A percentile compares a stretch with the other conserved stretches of the same genome.
phyloP scores from a whole-genome alignment of 2,329 filamentous ascomycete species.

The Fusarium mexicanum region DNA sequence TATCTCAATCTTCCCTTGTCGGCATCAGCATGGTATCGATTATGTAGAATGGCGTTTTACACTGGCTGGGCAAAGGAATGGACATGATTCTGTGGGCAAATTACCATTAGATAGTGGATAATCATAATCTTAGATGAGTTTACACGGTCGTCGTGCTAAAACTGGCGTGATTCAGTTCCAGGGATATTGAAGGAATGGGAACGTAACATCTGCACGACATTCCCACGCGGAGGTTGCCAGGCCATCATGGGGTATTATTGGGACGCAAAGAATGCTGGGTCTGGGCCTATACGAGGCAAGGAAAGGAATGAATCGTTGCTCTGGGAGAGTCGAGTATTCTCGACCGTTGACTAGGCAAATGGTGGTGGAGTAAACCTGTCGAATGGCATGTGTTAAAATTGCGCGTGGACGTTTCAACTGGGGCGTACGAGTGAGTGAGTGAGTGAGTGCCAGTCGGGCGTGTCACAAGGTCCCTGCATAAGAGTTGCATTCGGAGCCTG shows the following conservation, averaged over 20 bases:
- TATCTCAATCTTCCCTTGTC: not conserved
- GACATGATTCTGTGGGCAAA: conserved; percentile 13
- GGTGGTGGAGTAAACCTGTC: not conserved
- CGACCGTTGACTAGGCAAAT: not conserved
- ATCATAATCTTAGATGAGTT: conserved; percentile 32
- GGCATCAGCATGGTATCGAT: conserved; percentile 11
- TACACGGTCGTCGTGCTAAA: not conserved
- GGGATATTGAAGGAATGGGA: not conserved
- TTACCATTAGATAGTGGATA: conserved; percentile 26
- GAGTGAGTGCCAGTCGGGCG: not conserved
- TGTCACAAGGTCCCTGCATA: conserved; percentile 27
- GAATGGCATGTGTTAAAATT: conserved; percentile 33
- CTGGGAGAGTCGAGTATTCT: conserved; percentile 3
- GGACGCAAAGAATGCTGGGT: conserved; percentile 1
- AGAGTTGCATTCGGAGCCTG: not conserved
- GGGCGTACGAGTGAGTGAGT: not conserved
- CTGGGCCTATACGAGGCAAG: not conserved
- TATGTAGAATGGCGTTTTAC: conserved; percentile 13
- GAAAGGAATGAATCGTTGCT: conserved; percentile 1
- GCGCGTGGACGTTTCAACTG: conserved; percentile 11
- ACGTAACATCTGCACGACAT: conserved; percentile 15
- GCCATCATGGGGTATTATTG: not conserved
- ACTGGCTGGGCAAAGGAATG: conserved; percentile 19
- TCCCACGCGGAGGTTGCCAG: conserved; percentile 8
- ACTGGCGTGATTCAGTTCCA: not conserved